Base-by-base conservation (phyloP, 805 yeast genomes). In the Ogataea ramenticola region DNA sequence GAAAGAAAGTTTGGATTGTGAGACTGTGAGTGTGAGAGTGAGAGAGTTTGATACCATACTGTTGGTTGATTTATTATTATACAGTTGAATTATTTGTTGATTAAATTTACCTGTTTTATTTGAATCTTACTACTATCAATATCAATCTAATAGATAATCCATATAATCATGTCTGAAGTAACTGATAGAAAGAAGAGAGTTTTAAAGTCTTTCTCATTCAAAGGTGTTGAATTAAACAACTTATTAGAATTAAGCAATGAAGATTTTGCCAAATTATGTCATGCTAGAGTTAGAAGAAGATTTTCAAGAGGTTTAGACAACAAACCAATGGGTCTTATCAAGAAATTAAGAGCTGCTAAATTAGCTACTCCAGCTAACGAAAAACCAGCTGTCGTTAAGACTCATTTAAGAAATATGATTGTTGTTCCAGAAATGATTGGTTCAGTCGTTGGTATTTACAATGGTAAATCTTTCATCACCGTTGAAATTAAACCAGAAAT, bases 381-480 rank as follows among this genome's bases (percentile, higher is more conserved):
- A 78, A 93, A 91, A 83, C 99, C 99, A 72, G 82, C 91, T 61
- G 75, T 79, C 57, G 98, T 93, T 77, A 93, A 91, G 86, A 93
- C 99, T 62, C 99, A 93, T 78, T 86, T 93, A 73, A 91, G 99
- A 85, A 90, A 90, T 86, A 88, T 90, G 96, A 74, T 93, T 71
- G 71, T 93, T 67, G 93, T 93, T 60, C 99, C 99, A 77, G 99
- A 93, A 82, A 93, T 93, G 99, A 89, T 93, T 66, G 99, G 99
- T 71, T 88, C 97, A 53, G 95, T 91, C 60, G 82, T 93, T 63
- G 97, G 97, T 78, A 86, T 93, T 64, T 93, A 93, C 96, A 93
- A 93, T 83, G 99, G 99, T 79, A 93, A 93, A 81, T 87, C 79
- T 64, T 93, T 93, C 95, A 91, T 91, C 95, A 86, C 83, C 65